Conservation (phyloP, 176 grass and related monocot species). For the Cymbopogon citratus region DNA sequence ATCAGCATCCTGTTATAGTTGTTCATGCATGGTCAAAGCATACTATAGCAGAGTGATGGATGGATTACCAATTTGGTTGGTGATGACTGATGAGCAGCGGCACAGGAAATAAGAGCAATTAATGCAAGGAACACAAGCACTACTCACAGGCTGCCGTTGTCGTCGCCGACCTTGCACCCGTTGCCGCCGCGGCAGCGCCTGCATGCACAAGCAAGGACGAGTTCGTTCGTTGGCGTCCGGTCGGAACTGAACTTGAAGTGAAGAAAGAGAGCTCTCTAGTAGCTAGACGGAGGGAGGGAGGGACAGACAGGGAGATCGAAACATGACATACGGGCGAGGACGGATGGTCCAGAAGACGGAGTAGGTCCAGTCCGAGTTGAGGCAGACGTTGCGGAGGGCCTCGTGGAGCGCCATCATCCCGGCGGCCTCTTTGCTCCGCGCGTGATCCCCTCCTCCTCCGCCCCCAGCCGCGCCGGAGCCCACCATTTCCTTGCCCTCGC, state of each 20-base stretch:
- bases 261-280: background rate
- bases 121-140: background rate
- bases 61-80: background rate
- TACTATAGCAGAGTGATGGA: background rate
- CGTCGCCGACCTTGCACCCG: conserved; percentile 96
- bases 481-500: conserved; percentile 44
- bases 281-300: background rate
- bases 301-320: background rate
- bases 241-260: background rate
- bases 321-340: conserved; percentile 72
- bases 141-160: conserved; percentile 95
- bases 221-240: no score
- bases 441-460: conserved; percentile 55
- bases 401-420: conserved; percentile 99
- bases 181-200: conserved; percentile 93
- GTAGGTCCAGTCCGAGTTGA: conserved; percentile 97
- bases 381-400: conserved; percentile 88
- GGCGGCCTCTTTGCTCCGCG: conserved; percentile 90
- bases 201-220: background rate
- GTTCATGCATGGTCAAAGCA: background rate
- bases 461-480: conserved; percentile 59
- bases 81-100: background rate
- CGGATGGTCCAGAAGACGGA: conserved; percentile 99
- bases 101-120: background rate
- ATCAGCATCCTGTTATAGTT: conserved; percentile 73